These are phyloP conservation scores for Aspergillus glaucus DNA, from an alignment of 2,329 filamentous ascomycete species.

Conservation along the genomic window DNA sequence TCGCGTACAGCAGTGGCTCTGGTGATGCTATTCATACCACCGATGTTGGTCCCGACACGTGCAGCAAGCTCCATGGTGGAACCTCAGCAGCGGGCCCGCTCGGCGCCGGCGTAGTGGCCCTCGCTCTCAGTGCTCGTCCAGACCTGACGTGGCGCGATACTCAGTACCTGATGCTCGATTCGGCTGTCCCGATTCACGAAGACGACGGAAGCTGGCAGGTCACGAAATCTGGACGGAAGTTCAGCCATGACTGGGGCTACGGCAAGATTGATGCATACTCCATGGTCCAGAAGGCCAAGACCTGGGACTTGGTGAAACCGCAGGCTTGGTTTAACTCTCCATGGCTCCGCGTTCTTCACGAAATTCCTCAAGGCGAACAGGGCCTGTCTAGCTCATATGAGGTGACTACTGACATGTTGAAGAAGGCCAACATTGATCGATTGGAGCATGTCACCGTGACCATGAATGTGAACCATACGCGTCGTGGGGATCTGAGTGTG, in stretches of 20 bases:
- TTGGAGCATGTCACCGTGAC: slow-evolving; percentile 94
- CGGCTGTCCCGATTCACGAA: slow-evolving; percentile 71
- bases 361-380: slow-evolving; percentile 75
- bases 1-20: slow-evolving; percentile 90
- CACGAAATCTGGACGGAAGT: slow-evolving; percentile 74
- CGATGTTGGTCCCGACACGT: slow-evolving; percentile 77
- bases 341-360: slow-evolving; percentile 82
- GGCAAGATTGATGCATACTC: slow-evolving; percentile 87
- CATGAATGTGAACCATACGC: slow-evolving; percentile 88
- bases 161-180: slow-evolving; percentile 82
- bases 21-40: slow-evolving; percentile 92
- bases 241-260: slow-evolving; percentile 91
- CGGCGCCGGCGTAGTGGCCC: slow-evolving; percentile 83
- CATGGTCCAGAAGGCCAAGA: slow-evolving; percentile 78
- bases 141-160: slow-evolving; percentile 90
- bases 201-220: slow-evolving; percentile 73
- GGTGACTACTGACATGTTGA: slow-evolving; percentile 73
- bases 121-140: slow-evolving; percentile 76
- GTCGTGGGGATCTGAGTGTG: slow-evolving; percentile 85
- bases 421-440: slow-evolving; percentile 73
- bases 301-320: slow-evolving; percentile 82
- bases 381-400: slow-evolving; percentile 76
- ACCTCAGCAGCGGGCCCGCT: slow-evolving; percentile 93
- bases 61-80: slow-evolving; percentile 78
- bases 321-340: slow-evolving; percentile 93